These are phyloP conservation scores for Fusarium neocosmosporiellum DNA, from an alignment of 2,329 filamentous ascomycete species.

Conservation along the genomic window DNA sequence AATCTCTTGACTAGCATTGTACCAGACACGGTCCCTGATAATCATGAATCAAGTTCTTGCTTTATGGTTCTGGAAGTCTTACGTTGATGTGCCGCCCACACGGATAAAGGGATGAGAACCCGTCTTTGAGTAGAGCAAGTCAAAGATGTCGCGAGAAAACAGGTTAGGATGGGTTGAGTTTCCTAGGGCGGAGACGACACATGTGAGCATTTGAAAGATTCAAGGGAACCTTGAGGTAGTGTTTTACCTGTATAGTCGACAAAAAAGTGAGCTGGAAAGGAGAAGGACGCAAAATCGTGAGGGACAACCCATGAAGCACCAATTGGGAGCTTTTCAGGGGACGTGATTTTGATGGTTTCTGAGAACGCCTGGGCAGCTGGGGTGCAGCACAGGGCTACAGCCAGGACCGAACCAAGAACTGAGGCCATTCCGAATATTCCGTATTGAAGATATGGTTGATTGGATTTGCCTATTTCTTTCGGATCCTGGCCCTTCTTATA, in stretches of 20 bases:
- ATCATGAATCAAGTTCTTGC: neutral
- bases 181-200: neutral
- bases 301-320: neutral
- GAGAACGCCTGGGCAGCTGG: neutral
- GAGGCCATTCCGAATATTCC: neutral
- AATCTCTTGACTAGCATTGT: neutral
- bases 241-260: neutral
- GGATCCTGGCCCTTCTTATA: neutral
- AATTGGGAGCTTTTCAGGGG: neutral
- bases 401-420: neutral
- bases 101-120: neutral
- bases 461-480: neutral
- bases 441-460: neutral
- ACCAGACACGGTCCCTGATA: neutral
- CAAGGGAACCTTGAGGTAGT: neutral
- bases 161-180: neutral
- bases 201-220: neutral
- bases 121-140: neutral
- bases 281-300: constrained; percentile 1
- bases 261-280: neutral
- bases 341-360: neutral
- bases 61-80: neutral
- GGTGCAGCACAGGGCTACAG: neutral
- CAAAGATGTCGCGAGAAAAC: neutral
- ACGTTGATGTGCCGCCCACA: neutral